These are phyloP conservation scores for Trichodelitschia bisporula DNA, from an alignment of 495 filamentous ascomycete genomes.

Conservation along the genomic window DNA sequence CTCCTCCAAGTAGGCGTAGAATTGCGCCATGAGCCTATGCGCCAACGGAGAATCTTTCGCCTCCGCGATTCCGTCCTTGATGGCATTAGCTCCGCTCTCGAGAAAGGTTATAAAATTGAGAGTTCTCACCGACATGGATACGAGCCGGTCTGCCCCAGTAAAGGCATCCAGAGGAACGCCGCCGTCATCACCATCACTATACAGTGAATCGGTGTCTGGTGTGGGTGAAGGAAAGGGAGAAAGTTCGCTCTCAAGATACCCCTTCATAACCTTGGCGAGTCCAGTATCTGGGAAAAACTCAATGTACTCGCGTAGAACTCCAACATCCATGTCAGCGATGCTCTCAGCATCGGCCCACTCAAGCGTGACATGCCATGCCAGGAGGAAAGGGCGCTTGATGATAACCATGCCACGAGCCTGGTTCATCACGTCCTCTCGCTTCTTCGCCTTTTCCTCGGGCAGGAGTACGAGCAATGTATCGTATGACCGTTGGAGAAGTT, in stretches of 20 bases:
- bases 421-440: slow-evolving; percentile 43
- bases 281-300: slow-evolving; percentile 66
- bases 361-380: slow-evolving; percentile 75
- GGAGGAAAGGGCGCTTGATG: slow-evolving; percentile 71
- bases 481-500: slow-evolving; percentile 56
- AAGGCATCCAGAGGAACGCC: slow-evolving; percentile 15
- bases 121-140: slow-evolving; percentile 63
- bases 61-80: slow-evolving; percentile 56
- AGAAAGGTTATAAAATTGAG: too few species aligned
- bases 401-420: slow-evolving; percentile 81
- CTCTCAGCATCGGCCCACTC: slow-evolving; percentile 69
- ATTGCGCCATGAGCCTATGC: slow-evolving; percentile 62
- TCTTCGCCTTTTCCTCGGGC: slow-evolving; percentile 33
- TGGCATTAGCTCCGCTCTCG: too few species aligned
- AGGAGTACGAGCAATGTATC: slow-evolving; percentile 47
- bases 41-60: slow-evolving; percentile 51
- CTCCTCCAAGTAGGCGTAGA: slow-evolving; percentile 69
- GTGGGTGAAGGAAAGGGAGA: slow-evolving; percentile 46
- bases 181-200: too few species aligned
- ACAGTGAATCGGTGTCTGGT: slow-evolving; percentile 18
- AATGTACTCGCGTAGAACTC: slow-evolving; percentile 53
- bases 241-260: slow-evolving; percentile 57
- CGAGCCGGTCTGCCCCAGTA: slow-evolving; percentile 43
- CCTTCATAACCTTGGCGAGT: slow-evolving; percentile 52
- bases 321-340: slow-evolving; percentile 43